Evolutionary conservation across 2,329 filamentous ascomycete genomes (phyloP).

Genomic region (Pyricularia sp.): DNA sequence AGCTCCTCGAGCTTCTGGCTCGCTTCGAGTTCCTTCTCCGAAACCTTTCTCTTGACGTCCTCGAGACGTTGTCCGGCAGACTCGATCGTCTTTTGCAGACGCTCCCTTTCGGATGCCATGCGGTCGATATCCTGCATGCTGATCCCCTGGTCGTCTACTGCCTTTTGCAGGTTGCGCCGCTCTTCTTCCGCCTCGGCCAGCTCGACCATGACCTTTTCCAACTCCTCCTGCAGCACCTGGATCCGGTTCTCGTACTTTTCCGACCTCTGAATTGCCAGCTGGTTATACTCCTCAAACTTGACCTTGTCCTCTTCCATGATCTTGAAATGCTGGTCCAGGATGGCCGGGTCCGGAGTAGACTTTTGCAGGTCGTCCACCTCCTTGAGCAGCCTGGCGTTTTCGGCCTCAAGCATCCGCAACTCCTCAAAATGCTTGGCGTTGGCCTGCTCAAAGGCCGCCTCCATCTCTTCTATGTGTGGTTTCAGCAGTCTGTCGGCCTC

Average conservation of each 20-base stretch:
- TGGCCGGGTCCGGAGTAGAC: slow-evolving; percentile 67
- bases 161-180: slow-evolving; percentile 62
- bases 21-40: slow-evolving; percentile 80
- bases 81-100: slow-evolving; percentile 80
- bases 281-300: slow-evolving; percentile 94
- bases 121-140: slow-evolving; percentile 98
- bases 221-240: slow-evolving; percentile 71
- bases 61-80: slow-evolving; percentile 63
- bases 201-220: slow-evolving; percentile 64
- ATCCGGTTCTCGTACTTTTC: slow-evolving; percentile 79
- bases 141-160: slow-evolving; percentile 85
- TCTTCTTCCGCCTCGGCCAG: slow-evolving; percentile 73
- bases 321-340: slow-evolving; percentile 79
- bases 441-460: slow-evolving; percentile 67
- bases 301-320: slow-evolving; percentile 88
- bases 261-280: slow-evolving; percentile 66
- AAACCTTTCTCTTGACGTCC: slow-evolving; percentile 69
- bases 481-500: slow-evolving; percentile 64
- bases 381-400: slow-evolving; percentile 66
- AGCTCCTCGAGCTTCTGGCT: slow-evolving; percentile 78
- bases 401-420: slow-evolving; percentile 71
- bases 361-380: slow-evolving; percentile 88
- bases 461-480: slow-evolving; percentile 82
- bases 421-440: slow-evolving; percentile 80
- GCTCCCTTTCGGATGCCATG: slow-evolving; percentile 91